Evolutionary conservation across 345 rosid species (phyloP).

Genomic region (Sisymbrium altissimum): DNA sequence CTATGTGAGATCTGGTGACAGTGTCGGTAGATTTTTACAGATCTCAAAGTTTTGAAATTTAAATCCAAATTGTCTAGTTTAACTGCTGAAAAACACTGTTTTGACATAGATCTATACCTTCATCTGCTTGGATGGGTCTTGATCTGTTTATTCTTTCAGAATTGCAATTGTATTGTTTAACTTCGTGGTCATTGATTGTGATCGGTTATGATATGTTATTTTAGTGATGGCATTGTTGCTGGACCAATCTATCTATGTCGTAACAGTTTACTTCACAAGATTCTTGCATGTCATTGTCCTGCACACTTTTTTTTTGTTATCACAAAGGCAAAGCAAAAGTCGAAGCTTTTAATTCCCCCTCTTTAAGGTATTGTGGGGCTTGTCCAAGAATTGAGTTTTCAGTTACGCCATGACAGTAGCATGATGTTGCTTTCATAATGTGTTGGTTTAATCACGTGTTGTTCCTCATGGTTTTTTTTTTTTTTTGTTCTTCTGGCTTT

Average conservation of each 20-base stretch:
- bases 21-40: constrained; percentile 1
- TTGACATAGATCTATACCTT: constrained; percentile 20
- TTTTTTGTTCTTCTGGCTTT: background rate
- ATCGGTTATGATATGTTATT: background rate
- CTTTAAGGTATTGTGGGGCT: background rate
- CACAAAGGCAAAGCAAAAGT: background rate
- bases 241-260: background rate
- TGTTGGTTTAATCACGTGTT: constrained; percentile 27
- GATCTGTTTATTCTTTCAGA: constrained; percentile 12
- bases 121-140: background rate
- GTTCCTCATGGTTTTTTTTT: background rate
- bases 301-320: background rate
- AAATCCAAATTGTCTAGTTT: background rate
- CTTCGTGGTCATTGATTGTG: background rate
- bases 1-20: background rate
- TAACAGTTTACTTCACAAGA: constrained; percentile 19
- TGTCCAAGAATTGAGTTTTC: constrained; percentile 8
- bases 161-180: background rate
- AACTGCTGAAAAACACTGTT: background rate
- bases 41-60: background rate
- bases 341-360: background rate
- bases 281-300: constrained; percentile 30
- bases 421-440: constrained; percentile 20
- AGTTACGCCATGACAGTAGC: constrained; percentile 27
- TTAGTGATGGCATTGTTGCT: background rate